Base-by-base conservation (phyloP, 2,329 filamentous ascomycete genomes). In the Teratosphaeria destructans region DNA sequence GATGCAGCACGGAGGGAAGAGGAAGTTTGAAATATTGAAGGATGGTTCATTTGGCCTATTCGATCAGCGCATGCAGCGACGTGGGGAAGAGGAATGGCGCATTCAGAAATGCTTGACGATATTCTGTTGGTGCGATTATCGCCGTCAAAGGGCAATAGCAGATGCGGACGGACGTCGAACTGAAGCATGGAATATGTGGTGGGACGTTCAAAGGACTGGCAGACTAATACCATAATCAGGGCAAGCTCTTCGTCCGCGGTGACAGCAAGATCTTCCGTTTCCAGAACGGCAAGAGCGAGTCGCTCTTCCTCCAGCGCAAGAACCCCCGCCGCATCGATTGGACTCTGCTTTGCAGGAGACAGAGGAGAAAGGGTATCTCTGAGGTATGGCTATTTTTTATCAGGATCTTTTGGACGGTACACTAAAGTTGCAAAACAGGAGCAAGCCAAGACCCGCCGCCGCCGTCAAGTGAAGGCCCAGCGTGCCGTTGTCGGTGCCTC, bases 261-360 rank as follows among this genome's bases (percentile, higher is more conserved):
- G 94, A 99, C 86, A 95, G 89, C 91, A 99, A 97, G 86, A 87
- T 97, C 85, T 99, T 99, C 89, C 92, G 94, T 78, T 99, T 99
- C 89, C 91, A 96, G 82, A 96, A 95, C 82, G 91, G 94, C 84
- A 99, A 99, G 85, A 93, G 90, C 81, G 94, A 99, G 84, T 96
- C 91, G 71, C 90, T 99, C 71, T 99, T 99, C 87, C 90, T 97
- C 73, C 94, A 99, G 86, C 93, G 94, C 85, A 99, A 99, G 90
- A 99, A 99, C 87, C 94, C 94, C 78, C 93, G 94, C 81, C 91
- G 93, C 79, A 97, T 99, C 80, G 87, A 93, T 72, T 99, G 94
- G 94, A 99, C 94, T 71, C 87, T 92, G 74, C 89, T 99, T 68
- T 99, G 90, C 90, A 88, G 94, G 80, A 89, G 93, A 81, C 90